A percentile compares a stretch with the other conserved stretches of the same genome.
Conservation (phyloP, 768 basidiomycete genomes). For the Mycena metata region DNA sequence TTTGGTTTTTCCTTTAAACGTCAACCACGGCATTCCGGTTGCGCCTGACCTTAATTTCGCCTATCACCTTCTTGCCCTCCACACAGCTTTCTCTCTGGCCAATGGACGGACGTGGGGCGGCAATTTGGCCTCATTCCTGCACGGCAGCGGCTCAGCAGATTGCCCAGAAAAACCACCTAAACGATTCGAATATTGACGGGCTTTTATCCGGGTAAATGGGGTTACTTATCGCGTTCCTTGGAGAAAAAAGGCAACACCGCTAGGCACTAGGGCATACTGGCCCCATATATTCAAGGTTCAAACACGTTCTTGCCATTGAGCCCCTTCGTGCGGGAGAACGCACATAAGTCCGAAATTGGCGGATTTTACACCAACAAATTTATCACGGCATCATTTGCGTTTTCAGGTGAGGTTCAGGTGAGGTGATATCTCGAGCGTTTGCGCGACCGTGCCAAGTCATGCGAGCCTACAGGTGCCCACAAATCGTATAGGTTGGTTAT, state of each 20-base stretch:
- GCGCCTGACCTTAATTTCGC: not conserved
- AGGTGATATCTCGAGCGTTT: not conserved
- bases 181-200: too few species aligned
- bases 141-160: too few species aligned
- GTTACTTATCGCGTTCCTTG: conserved; percentile 1
- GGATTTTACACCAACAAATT: conserved; percentile 12
- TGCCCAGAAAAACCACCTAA: too few species aligned
- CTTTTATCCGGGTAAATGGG: too few species aligned
- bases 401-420: not conserved
- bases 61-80: too few species aligned
- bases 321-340: conserved; percentile 2
- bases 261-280: too few species aligned
- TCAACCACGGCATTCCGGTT: not conserved
- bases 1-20: conserved; percentile 4
- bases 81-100: too few species aligned
- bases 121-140: not conserved
- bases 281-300: too few species aligned
- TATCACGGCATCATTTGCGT: conserved; percentile 24
- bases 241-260: too few species aligned
- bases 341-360: conserved; percentile 17
- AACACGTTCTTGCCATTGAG: conserved; percentile 11
- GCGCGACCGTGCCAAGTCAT: conserved; percentile 8
- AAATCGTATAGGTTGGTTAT: conserved; percentile 21
- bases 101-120: too few species aligned
- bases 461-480: conserved; percentile 11